Percentiles rank a stretch among this genome's conserved stretches.
Conservation (phyloP, 352 stramenopile genomes). For the Pythium chondricola region DNA sequence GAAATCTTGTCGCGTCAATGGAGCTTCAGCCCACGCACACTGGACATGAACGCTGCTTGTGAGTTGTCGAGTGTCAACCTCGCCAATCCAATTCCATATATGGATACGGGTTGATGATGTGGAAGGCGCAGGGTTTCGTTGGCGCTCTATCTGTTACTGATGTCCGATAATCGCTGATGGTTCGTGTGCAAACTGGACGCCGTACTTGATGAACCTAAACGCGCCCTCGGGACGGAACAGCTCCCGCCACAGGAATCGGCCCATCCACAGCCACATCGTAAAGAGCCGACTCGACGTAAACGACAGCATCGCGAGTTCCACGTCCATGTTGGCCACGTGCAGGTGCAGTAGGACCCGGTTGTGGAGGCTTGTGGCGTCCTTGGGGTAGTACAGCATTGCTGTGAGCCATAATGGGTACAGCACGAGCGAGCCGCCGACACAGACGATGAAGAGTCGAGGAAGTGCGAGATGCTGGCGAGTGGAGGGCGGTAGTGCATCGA, state of each 20-base stretch:
- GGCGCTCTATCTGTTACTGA: no score
- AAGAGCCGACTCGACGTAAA: slow-evolving; percentile 6
- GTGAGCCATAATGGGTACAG: slow-evolving; percentile 1
- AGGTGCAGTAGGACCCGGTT: slow-evolving; percentile 6
- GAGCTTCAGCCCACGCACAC: no score
- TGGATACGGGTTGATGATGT: no score
- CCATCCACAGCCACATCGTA: slow-evolving; percentile 14
- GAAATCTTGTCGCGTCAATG: no score
- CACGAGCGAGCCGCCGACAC: slow-evolving; percentile 1
- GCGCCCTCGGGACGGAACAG: neutral
- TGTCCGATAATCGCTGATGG: no score
- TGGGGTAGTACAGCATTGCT: slow-evolving; percentile 2
- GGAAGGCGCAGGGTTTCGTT: no score
- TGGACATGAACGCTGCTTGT: no score
- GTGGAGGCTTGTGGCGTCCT: neutral
- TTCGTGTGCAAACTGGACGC: neutral
- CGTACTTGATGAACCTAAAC: slow-evolving; percentile 3
- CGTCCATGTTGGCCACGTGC: neutral
- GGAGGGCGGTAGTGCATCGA: slow-evolving; percentile 12
- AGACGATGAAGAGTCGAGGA: slow-evolving; percentile 4
- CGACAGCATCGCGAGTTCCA: slow-evolving; percentile 4
- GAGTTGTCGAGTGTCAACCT: no score
- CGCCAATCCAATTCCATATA: no score
- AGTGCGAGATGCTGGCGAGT: slow-evolving; percentile 1
- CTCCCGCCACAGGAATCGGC: slow-evolving; percentile 1